Base-by-base conservation (phyloP, 1,284 basidiomycete genomes). In the Cryptococcus sp. region DNA sequence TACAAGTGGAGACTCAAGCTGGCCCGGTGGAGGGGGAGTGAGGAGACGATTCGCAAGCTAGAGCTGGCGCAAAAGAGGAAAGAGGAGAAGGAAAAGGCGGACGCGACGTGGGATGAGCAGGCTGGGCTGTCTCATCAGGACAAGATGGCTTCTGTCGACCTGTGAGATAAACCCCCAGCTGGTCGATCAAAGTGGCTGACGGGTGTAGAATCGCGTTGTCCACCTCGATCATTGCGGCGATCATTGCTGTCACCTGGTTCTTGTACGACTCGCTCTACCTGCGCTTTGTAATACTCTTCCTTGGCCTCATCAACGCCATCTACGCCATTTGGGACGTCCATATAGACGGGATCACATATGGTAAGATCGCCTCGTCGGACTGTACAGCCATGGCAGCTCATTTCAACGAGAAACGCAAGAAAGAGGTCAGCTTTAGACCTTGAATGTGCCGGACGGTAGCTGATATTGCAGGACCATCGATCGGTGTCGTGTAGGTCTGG, bases 291-390 rank as follows among this genome's bases (percentile, higher is more conserved):
- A 59, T 67, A 45, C 55, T 67, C 22, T 59, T 58, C 43, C 57
- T 65, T 37, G 65, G 65, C 11, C 42, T 53, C 9, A 51, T 65
- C 31, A 61, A 58, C 40, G 58, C 60, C 1, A 28, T 59, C 16
- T 67, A 67, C 43, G 63, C 65, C 2, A 51, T 62, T 3, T 59
- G 58, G 57, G 65, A 67, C 46, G 52, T 67, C 21, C 47, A 54
- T 24, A 43, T 57, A 10, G 65, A 67, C 41, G 61, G 63, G 5
- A 41, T 59, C 9, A 42, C 42, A 22, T 38, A 50, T 28, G 41
- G 41, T 10, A 40, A 45, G 14, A 47, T 44, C 16, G 24, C 19
- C 7, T 31, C 32, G 5, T 58, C 56, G 26, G 59, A 60, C 47
- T 48, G 46, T 14, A 48, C 45, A 12, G 42, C 28, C 2, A 49